Base-by-base conservation (phyloP, 495 filamentous ascomycete genomes). In the Glonium stellatum region DNA sequence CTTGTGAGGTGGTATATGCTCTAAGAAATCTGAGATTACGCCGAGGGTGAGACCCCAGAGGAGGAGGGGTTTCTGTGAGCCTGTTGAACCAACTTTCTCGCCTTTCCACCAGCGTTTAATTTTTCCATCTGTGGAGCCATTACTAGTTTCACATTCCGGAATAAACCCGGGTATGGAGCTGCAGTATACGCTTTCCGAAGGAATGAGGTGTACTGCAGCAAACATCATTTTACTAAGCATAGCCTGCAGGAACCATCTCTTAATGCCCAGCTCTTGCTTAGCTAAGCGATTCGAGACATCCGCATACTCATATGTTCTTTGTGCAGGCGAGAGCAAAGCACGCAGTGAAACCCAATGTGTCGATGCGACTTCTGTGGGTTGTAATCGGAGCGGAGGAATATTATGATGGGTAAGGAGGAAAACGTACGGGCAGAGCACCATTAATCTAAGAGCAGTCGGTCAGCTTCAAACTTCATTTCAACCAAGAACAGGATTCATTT, bases 31-130 rank as follows among this genome's bases (percentile, higher is more conserved):
- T 25, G 82, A 80, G 34, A 89, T 62, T 27, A 92, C 79, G 6
- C 86, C 86, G 4, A 90, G 76, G 0, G 88, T 90, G 18, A 92
- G 69, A 0, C 88, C 88, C 88, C 88, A 92, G 0, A 90, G 80
- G 4, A 89, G 71, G 13, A 92, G 74, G 6, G 85, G 82, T 21
- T 72, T 77, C 23, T 73, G 71, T 22, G 57, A 67, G 36, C 57
- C 64, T 25, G 59, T 59, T 0, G 71, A 71, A 3, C 69, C 35
- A 5, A 48, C 25, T 22, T 46, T 52, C 15, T 48, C 55, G 13
- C 59, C 55, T 8, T 19, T 13, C 11, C 59, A 22, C 25, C 53
- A 41, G 42, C 61, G 35, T 25, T 57, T 61, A 0, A 61, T 19
- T 25, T 51, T 61, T 46, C 57, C 55, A 5, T 48, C 18, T 13